Conservation (phyloP, 768 basidiomycete genomes). For the Collybiopsis luxurians region DNA sequence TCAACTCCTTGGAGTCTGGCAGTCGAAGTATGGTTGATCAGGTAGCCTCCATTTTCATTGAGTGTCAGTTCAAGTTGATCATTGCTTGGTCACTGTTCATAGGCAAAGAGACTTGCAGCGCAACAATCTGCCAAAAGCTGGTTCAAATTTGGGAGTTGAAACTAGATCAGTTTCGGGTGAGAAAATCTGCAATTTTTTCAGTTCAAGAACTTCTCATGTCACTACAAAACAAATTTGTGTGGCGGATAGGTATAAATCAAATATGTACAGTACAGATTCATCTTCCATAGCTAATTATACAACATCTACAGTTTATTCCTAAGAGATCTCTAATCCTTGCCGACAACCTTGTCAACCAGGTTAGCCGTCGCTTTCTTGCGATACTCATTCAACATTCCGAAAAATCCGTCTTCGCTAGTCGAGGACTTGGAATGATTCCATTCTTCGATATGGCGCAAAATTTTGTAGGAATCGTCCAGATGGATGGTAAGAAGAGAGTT, state of each 20-base stretch:
- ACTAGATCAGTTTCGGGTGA: too few species aligned
- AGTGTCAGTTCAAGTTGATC: not conserved
- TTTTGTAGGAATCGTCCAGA: conserved; percentile 32
- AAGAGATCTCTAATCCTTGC: conserved; percentile 15
- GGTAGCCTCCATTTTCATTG: conserved; percentile 35
- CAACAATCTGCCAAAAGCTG: conserved; percentile 64
- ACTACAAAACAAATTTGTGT: too few species aligned
- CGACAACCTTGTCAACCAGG: conserved; percentile 31
- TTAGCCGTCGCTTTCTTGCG: conserved; percentile 40
- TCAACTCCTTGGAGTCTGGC: conserved; percentile 63
- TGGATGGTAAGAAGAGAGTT: conserved; percentile 42
- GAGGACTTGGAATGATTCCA: conserved; percentile 42
- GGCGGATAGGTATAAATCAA: too few species aligned
- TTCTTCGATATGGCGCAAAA: conserved; percentile 39
- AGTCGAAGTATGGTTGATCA: conserved; percentile 65
- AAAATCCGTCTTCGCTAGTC: conserved; percentile 37
- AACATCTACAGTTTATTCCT: too few species aligned
- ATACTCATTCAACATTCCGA: conserved; percentile 42
- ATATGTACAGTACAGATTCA: not conserved
- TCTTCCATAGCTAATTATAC: too few species aligned
- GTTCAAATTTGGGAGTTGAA: conserved; percentile 46
- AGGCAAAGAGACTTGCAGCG: conserved; percentile 65
- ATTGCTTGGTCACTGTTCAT: not conserved
- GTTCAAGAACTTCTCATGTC: too few species aligned
- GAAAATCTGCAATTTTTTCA: too few species aligned